A percentile compares a stretch with the other conserved stretches of the same genome.
Conservation (phyloP, 371 early-diverging fungal genomes). For the Actinomucor elegans region DNA sequence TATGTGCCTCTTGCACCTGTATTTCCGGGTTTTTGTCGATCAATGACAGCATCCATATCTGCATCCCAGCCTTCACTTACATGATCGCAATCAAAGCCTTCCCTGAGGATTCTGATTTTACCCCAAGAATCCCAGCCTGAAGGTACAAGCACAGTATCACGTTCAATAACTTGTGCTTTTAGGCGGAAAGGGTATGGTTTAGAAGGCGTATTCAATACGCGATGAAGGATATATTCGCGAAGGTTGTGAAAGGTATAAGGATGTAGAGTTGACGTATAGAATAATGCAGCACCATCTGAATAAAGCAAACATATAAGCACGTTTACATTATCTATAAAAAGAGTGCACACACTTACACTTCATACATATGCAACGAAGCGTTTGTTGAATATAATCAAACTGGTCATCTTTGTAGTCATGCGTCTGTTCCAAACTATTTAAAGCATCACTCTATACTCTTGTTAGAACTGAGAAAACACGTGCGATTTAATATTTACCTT, state of each 20-base stretch:
- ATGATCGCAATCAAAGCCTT: constrained; percentile 74
- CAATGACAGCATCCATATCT: constrained; percentile 47
- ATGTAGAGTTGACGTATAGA: constrained; percentile 84
- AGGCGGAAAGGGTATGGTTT: constrained; percentile 60
- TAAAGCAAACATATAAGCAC: not conserved
- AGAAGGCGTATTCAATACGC: constrained; percentile 55
- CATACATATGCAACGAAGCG: constrained; percentile 86
- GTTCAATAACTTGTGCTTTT: constrained; percentile 83
- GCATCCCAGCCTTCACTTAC: constrained; percentile 64
- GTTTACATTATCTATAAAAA: not conserved
- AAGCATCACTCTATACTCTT: constrained; percentile 77
- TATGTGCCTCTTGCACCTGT: constrained; percentile 43
- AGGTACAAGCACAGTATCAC: constrained; percentile 87
- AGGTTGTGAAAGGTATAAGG: constrained; percentile 77
- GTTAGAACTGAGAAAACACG: too few relatives aligned
- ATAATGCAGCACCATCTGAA: constrained; percentile 91
- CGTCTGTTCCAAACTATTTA: constrained; percentile 73
- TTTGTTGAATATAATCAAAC: constrained; percentile 92
- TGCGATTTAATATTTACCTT: too few relatives aligned
- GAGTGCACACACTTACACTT: constrained; percentile 58
- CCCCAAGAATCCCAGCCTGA: constrained; percentile 95
- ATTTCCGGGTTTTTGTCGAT: constrained; percentile 35
- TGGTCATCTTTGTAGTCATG: constrained; percentile 81
- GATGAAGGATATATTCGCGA: constrained; percentile 83
- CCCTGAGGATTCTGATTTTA: constrained; percentile 80